Evolutionary conservation across 2,329 filamentous ascomycete species (phyloP).

Genomic region (Nemania sp.): DNA sequence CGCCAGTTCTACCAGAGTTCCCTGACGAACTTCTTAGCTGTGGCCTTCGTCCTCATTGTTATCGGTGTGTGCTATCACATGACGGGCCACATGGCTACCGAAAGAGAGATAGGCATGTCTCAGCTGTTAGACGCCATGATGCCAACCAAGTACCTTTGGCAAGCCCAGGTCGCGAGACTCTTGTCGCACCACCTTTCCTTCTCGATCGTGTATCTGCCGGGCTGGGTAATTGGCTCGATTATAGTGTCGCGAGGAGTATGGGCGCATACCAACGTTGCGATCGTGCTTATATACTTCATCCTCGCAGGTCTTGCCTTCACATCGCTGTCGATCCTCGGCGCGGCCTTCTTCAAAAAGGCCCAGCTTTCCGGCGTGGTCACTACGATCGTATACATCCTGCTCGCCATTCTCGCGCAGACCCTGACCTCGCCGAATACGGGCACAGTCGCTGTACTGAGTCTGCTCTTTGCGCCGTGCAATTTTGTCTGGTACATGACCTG

Average conservation of each 20-base stretch:
- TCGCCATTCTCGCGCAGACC: slow-evolving; percentile 83
- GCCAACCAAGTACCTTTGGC: slow-evolving; percentile 72
- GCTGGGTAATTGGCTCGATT: slow-evolving; percentile 77
- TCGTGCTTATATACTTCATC: slow-evolving; percentile 75
- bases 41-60: slow-evolving; percentile 78
- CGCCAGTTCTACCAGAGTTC: slow-evolving; percentile 70
- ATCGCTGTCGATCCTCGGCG: slow-evolving; percentile 80
- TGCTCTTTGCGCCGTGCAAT: slow-evolving; percentile 85
- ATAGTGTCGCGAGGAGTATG: slow-evolving; percentile 69
- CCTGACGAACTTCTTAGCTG: slow-evolving; percentile 74
- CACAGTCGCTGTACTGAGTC: slow-evolving; percentile 68
- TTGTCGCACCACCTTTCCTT: slow-evolving; percentile 81
- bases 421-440: slow-evolving; percentile 64
- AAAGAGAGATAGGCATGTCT: slow-evolving; percentile 85
- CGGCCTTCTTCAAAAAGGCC: slow-evolving; percentile 81
- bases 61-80: slow-evolving; percentile 86
- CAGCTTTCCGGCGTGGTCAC: slow-evolving; percentile 85
- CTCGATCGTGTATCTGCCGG: slow-evolving; percentile 76
- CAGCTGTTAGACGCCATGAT: slow-evolving; percentile 92
- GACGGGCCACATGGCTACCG: slow-evolving; percentile 81
- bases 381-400: slow-evolving; percentile 70
- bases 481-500: slow-evolving; percentile 80
- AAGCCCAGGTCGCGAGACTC: slow-evolving; percentile 76
- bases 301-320: slow-evolving; percentile 75
- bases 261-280: slow-evolving; percentile 60